A percentile compares a stretch with the other conserved stretches of the same genome.
Evolutionary conservation across 208 protist genomes (phyloP).

Genomic region (Trichomonas vaginalis): DNA sequence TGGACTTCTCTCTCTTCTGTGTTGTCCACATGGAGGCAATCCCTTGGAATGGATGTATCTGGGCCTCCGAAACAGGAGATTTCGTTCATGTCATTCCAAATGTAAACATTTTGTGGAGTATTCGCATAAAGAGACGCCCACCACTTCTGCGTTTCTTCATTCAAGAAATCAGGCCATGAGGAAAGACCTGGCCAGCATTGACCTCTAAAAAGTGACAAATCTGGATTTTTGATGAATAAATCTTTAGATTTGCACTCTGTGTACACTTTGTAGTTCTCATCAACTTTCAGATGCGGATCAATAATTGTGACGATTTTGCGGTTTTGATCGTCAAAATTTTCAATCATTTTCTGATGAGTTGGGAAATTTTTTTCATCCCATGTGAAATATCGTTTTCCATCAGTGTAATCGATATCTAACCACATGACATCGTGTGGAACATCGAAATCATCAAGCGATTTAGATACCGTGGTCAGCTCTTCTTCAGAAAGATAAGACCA

Average conservation of each 20-base stretch:
- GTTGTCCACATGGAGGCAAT: slow-evolving; percentile 52
- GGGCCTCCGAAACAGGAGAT: slow-evolving; percentile 82
- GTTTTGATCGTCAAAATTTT: background rate
- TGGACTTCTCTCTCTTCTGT: slow-evolving; percentile 82
- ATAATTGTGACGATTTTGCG: background rate
- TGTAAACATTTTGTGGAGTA: slow-evolving; percentile 65
- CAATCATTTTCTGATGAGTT: background rate
- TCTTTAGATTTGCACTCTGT: background rate
- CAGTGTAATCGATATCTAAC: slow-evolving; percentile 97
- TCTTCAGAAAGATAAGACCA: slow-evolving; percentile 78
- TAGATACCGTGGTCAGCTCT: slow-evolving; percentile 50
- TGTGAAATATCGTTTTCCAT: slow-evolving; percentile 46
- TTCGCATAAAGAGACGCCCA: slow-evolving; percentile 37
- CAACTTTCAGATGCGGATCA: slow-evolving; percentile 17
- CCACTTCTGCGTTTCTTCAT: slow-evolving; percentile 51
- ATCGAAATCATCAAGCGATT: slow-evolving; percentile 18
- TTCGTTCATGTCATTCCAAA: slow-evolving; percentile 98
- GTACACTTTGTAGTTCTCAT: background rate
- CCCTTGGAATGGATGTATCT: slow-evolving; percentile 73
- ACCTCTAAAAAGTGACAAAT: slow-evolving; percentile 62
- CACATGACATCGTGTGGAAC: slow-evolving; percentile 73
- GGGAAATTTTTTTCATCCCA: background rate
- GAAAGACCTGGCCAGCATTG: slow-evolving; percentile 80
- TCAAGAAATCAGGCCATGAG: slow-evolving; percentile 76
- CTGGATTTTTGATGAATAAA: background rate